phyloP scores from a whole-genome alignment of 2,329 filamentous ascomycete species.

The Colletotrichum navitas region DNA sequence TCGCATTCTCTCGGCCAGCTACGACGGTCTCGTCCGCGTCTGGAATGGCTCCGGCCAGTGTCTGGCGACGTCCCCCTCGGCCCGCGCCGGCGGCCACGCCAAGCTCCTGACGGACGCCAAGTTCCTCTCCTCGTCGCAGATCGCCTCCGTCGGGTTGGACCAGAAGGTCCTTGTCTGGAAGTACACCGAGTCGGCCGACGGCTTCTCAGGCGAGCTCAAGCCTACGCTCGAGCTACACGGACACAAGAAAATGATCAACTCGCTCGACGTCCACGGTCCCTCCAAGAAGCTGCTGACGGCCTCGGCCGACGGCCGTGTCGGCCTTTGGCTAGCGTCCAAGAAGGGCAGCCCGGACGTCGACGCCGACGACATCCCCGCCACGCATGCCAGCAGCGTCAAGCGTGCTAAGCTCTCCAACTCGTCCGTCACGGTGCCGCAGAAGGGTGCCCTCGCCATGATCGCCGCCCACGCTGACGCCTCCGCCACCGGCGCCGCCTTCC shows the following conservation, averaged over 20 bases:
- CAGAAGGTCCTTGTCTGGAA: slow-evolving; percentile 91
- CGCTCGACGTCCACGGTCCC: slow-evolving; percentile 78
- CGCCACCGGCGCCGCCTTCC: slow-evolving; percentile 85
- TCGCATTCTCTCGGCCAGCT: slow-evolving; percentile 89
- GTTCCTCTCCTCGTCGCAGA: slow-evolving; percentile 81
- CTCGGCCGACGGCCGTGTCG: slow-evolving; percentile 84
- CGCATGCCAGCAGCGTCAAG: slow-evolving; percentile 72
- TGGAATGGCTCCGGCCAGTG: slow-evolving; percentile 92
- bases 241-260: slow-evolving; percentile 81
- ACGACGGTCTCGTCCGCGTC: slow-evolving; percentile 88
- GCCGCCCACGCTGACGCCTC: slow-evolving; percentile 79
- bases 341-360: slow-evolving; percentile 81
- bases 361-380: slow-evolving; percentile 74
- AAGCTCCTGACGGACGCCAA: slow-evolving; percentile 84
- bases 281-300: slow-evolving; percentile 87
- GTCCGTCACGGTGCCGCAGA: slow-evolving; percentile 69
- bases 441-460: slow-evolving; percentile 83
- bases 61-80: slow-evolving; percentile 80
- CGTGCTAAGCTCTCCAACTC: slow-evolving; percentile 73
- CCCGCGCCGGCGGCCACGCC: slow-evolving; percentile 78
- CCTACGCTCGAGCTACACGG: slow-evolving; percentile 86
- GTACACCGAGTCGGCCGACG: slow-evolving; percentile 76
- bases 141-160: slow-evolving; percentile 88
- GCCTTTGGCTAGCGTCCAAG: slow-evolving; percentile 90
- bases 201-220: slow-evolving; percentile 72